Base-by-base conservation (phyloP, 2,329 filamentous ascomycete species). In the Sclerotinia nivalis region DNA sequence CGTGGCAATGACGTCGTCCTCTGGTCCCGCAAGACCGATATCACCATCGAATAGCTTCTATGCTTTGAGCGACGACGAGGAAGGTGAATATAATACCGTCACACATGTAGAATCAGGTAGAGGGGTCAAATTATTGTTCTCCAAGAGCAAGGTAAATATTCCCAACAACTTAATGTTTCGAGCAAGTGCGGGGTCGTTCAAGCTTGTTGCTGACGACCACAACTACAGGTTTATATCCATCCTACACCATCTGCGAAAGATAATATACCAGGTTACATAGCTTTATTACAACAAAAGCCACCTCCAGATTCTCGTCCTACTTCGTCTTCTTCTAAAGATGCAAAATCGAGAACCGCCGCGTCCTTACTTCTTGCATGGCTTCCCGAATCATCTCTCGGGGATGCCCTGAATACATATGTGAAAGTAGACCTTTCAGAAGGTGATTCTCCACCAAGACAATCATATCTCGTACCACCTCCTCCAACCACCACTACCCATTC, bases 51-150 rank as follows among this genome's bases (percentile, higher is more conserved):
- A 90, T 66, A 97, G 93, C 77, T 96, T 95, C 84, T 97, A 97
- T 84, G 95, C 95, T 78, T 85, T 98, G 85, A 97, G 93, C 80
- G 96, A 99, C 83, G 93, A 97, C 78, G 94, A 97, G 73, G 96
- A 98, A 81, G 92, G 91, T 75, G 96, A 92, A 58, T 99, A 99
- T 83, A 92, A 96, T 79, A 98, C 93, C 25, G 93, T 99, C 77
- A 91, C 93, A 6, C 92, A 96, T 78, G 87, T 88, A 5, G 88
- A 87, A 74, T 89, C 88, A 2, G 91, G 92, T 0, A 88, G 88
- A 74, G 96, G 95, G 1, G 96, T 99, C 59, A 99, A 98, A 82
- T 84, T 99, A 45, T 84, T 99, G 20, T 97, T 91, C 77, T 95
- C 93, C 28, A 99, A 99, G 83, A 97, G 93, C 90, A 99, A 98